Evolutionary conservation across 2,329 filamentous ascomycete genomes (phyloP).

Genomic region (Arachnomyces sp.): DNA sequence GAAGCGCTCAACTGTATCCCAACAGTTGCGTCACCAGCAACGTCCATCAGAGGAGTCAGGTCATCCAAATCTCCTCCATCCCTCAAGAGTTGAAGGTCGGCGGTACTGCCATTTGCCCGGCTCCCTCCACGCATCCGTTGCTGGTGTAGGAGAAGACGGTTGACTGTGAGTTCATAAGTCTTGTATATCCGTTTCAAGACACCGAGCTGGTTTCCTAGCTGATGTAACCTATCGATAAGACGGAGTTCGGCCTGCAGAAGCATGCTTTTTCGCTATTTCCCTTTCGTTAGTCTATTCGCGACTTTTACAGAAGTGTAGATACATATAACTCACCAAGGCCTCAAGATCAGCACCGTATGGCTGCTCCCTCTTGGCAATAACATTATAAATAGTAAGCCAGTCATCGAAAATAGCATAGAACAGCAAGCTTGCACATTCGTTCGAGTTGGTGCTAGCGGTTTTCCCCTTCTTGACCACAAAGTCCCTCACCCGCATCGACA

Average conservation of each 20-base stretch:
- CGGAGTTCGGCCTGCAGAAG: slow-evolving; percentile 40
- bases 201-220: slow-evolving; percentile 52
- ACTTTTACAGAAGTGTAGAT: not conserved
- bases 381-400: slow-evolving; percentile 54
- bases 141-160: slow-evolving; percentile 47
- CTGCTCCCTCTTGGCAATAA: slow-evolving; percentile 51
- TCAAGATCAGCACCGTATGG: slow-evolving; percentile 43
- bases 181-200: slow-evolving; percentile 56
- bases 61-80: slow-evolving; percentile 2
- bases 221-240: slow-evolving; percentile 46
- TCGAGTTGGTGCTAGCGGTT: slow-evolving; percentile 29
- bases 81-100: slow-evolving; percentile 2
- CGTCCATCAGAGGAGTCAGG: not conserved
- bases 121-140: slow-evolving; percentile 33
- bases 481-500: slow-evolving; percentile 39
- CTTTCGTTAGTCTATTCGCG: slow-evolving; percentile 1
- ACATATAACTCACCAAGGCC: slow-evolving; percentile 33
- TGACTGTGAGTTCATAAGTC: slow-evolving; percentile 54
- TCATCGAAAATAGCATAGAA: slow-evolving; percentile 63
- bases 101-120: slow-evolving; percentile 14
- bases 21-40: slow-evolving; percentile 19
- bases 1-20: slow-evolving; percentile 37
- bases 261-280: slow-evolving; percentile 45
- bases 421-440: slow-evolving; percentile 52
- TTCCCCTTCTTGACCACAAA: slow-evolving; percentile 23